Evolutionary conservation across 495 filamentous ascomycete species (phyloP).

Genomic region (Xylaria venustula): DNA sequence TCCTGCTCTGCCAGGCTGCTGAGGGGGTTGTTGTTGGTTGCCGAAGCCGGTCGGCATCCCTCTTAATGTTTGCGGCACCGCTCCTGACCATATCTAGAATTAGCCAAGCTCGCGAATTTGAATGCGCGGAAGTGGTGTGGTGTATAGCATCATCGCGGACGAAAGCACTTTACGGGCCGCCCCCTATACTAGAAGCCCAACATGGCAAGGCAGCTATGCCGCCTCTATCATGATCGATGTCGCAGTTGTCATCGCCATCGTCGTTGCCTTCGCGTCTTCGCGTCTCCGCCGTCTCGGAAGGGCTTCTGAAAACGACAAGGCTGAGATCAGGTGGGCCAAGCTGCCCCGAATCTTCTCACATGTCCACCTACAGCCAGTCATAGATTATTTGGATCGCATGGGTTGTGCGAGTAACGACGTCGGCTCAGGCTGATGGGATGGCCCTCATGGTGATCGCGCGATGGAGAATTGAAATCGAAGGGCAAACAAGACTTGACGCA

Average conservation of each 20-base stretch:
- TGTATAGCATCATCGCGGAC: not conserved
- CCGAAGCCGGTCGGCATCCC: slow-evolving; percentile 67
- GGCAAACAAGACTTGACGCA: slow-evolving; percentile 14
- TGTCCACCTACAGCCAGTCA: not conserved
- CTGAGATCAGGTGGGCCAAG: not conserved
- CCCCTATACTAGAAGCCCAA: not conserved
- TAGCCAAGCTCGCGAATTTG: slow-evolving; percentile 24
- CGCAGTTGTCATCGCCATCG: no score
- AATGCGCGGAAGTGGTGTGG: not conserved
- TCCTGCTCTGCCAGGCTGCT: slow-evolving; percentile 59
- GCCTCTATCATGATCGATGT: not conserved
- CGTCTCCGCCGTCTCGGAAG: not conserved
- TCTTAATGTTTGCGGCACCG: slow-evolving; percentile 67
- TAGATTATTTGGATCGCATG: not conserved
- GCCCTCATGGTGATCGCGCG: not conserved
- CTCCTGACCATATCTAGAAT: slow-evolving; percentile 47
- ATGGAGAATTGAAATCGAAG: slow-evolving; percentile 20
- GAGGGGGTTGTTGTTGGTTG: slow-evolving; percentile 58
- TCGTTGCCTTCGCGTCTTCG: no score
- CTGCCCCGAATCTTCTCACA: not conserved
- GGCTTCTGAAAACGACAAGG: slow-evolving; percentile 13
- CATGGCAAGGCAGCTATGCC: not conserved
- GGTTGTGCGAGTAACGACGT: not conserved
- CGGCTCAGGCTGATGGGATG: not conserved
- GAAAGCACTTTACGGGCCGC: not conserved